A percentile compares a stretch with the other conserved stretches of the same genome.
phyloP scores from a whole-genome alignment of 108 stramenopile species.

The Pseudonitzschia pungens region DNA sequence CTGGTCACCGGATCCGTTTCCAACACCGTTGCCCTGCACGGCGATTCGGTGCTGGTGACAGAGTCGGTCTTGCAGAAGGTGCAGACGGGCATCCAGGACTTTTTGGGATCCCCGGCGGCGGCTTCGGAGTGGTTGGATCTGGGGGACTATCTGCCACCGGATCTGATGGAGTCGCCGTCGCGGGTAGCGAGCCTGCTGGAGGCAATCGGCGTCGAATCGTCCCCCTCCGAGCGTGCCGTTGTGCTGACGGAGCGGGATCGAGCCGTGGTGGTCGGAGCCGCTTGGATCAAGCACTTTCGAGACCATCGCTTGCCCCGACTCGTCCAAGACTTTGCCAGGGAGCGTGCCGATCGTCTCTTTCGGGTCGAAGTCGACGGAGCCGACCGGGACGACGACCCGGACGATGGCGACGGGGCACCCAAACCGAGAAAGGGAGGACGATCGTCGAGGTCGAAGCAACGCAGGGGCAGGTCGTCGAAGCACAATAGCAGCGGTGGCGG shows the following conservation, averaged over 20 bases:
- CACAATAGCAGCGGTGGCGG: background rate
- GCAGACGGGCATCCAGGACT: conserved; percentile 10
- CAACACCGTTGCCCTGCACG: background rate
- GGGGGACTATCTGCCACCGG: conserved; percentile 18
- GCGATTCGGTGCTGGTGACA: background rate
- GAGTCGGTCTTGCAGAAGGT: conserved; percentile 7
- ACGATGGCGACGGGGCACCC: background rate
- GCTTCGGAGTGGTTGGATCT: conserved; percentile 18
- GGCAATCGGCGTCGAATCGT: background rate
- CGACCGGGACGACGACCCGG: conserved; percentile 5
- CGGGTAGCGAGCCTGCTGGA: conserved; percentile 8
- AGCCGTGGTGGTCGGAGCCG: conserved; percentile 18
- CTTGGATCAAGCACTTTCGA: conserved; percentile 6
- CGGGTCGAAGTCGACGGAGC: background rate
- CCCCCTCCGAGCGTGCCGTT: background rate
- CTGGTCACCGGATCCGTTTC: background rate
- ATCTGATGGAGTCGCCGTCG: conserved; percentile 15
- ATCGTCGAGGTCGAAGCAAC: conserved; percentile 14
- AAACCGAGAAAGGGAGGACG: background rate
- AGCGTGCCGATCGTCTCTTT: conserved; percentile 26
- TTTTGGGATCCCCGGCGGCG: conserved; percentile 3
- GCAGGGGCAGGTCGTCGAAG: conserved; percentile 7
- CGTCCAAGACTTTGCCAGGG: conserved; percentile 30
- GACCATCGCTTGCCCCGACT: conserved; percentile 15
- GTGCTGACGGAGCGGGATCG: background rate